Base-by-base conservation (phyloP, 139 green algal genomes). In the Asterochloris erici region DNA sequence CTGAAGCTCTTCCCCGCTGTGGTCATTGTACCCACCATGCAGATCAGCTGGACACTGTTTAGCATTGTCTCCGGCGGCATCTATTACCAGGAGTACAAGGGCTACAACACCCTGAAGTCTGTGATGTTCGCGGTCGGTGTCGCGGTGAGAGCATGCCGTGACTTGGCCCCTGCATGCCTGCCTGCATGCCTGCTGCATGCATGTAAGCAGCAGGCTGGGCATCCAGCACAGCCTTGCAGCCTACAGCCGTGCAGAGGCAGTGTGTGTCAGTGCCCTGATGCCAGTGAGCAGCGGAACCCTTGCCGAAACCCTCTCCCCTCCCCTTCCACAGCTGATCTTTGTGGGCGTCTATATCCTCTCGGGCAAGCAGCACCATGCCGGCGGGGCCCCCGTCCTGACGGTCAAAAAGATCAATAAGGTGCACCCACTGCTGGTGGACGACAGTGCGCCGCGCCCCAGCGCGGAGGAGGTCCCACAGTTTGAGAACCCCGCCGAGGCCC, bases 31-130 rank as follows among this genome's bases (percentile, higher is more conserved):
- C 94, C 94, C 0, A 89, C 91, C 12, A 90, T 98, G 82, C 94
- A 97, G 70, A 96, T 97, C 81, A 87, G 84, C 21, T 98, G 94
- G 94, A 94, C 93, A 14, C 84, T 98, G 19, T 95, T 97, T 79
- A 92, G 85, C 68, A 94, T 98, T 62, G 62, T 96, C 12, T 89
- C 77, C 13, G 94, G 94, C 47, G 90, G 93, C 79, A 78, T 98
- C 24, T 97, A 97, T 79, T 98, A 76, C 63, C 76, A 95, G 84
- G 93, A 96, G 86, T 96, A 95, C 80, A 73, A 83, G 63, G 81
- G 82, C 14, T 91, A 95, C 73, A 86, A 47, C 2, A 19, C 81
- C 9, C 84, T 96, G 47, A 86, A 85, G 21, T 86, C 86, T 13
- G 23, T 74, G 87, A 97, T 97, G 94, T 97, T 96, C 88, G 85